Conservation (phyloP, 2,329 filamentous ascomycete species). For the Diaporthe caulivora region DNA sequence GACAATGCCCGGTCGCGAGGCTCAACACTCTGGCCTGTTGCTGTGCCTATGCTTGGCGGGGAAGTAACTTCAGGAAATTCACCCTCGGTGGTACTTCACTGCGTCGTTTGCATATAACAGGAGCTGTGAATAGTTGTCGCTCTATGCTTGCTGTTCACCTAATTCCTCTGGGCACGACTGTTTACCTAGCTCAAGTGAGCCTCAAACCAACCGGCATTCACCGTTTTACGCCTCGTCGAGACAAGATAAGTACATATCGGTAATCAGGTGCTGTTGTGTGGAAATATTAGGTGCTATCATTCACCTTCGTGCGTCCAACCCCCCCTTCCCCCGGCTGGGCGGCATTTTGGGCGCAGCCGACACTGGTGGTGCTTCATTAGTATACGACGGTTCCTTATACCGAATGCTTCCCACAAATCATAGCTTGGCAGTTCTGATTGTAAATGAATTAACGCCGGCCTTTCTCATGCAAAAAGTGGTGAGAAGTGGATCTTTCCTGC, state of each 20-base stretch:
- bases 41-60: background rate
- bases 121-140: background rate
- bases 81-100: background rate
- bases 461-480: no score
- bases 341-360: background rate
- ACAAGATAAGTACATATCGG: background rate
- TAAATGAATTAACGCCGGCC: no score
- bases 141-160: background rate
- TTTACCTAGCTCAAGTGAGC: background rate
- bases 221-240: background rate
- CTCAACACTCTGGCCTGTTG: background rate
- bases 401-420: no score
- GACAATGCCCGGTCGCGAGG: background rate
- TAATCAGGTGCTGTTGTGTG: background rate
- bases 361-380: background rate
- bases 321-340: background rate
- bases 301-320: background rate
- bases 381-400: background rate
- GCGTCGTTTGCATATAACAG: background rate
- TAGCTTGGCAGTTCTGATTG: no score
- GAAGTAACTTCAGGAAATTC: background rate
- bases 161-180: background rate
- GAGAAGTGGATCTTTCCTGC: no score
- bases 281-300: no score
- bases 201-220: background rate